Base-by-base conservation (phyloP, 129 eudicot genomes). In the Kitagawia praeruptora region DNA sequence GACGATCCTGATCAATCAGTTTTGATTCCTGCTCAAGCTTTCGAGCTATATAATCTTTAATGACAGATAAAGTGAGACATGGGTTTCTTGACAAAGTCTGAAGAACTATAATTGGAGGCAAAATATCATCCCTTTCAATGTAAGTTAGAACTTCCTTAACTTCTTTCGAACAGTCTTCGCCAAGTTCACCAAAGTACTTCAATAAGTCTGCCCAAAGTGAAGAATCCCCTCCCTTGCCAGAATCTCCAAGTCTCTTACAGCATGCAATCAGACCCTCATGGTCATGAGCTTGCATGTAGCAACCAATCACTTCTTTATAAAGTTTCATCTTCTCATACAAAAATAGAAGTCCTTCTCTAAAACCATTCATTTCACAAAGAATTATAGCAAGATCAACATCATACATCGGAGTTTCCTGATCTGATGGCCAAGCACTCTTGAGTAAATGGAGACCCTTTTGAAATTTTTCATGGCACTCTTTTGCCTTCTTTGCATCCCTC, bases 101-200 rank as follows among this genome's bases (percentile, higher is more conserved):
- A 80, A 96, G 82, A 87, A 96, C 99, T 79, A 96, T 80, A 67
- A 92, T 92, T 15, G 99, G 99, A 54, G 98, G 95, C 86, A 96
- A 83, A 66, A 92, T 96, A 74, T 96, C 99, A 84, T 92, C 93
- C 85, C 98, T 89, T 80, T 96, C 99, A 41, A 96, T 89, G 84
- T 90, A 96, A 67, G 88, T 80, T 87, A 96, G 73, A 81, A 92
- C 94, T 85, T 96, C 97, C 83, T 83, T 86, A 51, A 96, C 99
- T 85, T 96, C 99, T 83, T 87, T 90, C 25, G 99, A 90, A 81
- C 98, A 96, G 73, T 96, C 99, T 88, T 96, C 99, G 66, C 99
- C 99, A 75, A 96, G 95, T 84, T 96, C 99, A 80, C 99, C 98
- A 87, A 96, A 96, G 81, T 96, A 96, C 82, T 90, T 96, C 85